Percentiles rank a stretch among this genome's conserved stretches.
These are phyloP conservation scores for Neofusicoccum umdonicola DNA, from an alignment of 2,329 filamentous ascomycete species.

Conservation along the genomic window DNA sequence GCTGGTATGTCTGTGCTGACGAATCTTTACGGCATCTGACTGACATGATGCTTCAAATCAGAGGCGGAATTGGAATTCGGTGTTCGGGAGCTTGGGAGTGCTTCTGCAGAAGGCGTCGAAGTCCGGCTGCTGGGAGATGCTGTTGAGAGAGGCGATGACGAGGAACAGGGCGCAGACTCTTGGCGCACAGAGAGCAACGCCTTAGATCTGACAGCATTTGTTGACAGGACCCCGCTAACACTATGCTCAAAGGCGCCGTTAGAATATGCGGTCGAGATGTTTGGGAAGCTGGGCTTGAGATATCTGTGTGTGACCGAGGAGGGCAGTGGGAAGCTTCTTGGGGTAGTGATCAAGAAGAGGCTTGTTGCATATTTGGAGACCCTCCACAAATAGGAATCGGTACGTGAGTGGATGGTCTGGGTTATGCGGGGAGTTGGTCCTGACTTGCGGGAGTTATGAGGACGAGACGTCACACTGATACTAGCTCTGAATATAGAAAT, in stretches of 20 bases:
- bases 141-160: slow-evolving; percentile 25
- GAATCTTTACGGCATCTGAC: not conserved
- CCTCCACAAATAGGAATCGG: slow-evolving; percentile 23
- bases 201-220: slow-evolving; percentile 49
- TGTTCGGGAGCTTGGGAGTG: slow-evolving; percentile 36
- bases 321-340: slow-evolving; percentile 49
- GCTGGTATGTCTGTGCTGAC: slow-evolving; percentile 24
- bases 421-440: no score
- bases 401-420: no score
- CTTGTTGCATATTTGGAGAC: slow-evolving; percentile 53
- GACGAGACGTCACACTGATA: no score
- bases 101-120: slow-evolving; percentile 33
- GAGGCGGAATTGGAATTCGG: slow-evolving; percentile 55
- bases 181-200: slow-evolving; percentile 21
- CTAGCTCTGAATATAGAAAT: no score
- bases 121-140: slow-evolving; percentile 41
- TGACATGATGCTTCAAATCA: slow-evolving; percentile 19
- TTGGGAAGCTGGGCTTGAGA: slow-evolving; percentile 56
- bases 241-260: slow-evolving; percentile 53
- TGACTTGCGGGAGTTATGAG: no score
- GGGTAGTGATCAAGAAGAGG: slow-evolving; percentile 59
- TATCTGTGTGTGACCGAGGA: slow-evolving; percentile 55
- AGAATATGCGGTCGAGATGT: slow-evolving; percentile 61
- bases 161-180: slow-evolving; percentile 17
- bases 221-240: slow-evolving; percentile 55